phyloP scores from a whole-genome alignment of 1,284 basidiomycete genomes.

The Fereydounia khargensis region DNA sequence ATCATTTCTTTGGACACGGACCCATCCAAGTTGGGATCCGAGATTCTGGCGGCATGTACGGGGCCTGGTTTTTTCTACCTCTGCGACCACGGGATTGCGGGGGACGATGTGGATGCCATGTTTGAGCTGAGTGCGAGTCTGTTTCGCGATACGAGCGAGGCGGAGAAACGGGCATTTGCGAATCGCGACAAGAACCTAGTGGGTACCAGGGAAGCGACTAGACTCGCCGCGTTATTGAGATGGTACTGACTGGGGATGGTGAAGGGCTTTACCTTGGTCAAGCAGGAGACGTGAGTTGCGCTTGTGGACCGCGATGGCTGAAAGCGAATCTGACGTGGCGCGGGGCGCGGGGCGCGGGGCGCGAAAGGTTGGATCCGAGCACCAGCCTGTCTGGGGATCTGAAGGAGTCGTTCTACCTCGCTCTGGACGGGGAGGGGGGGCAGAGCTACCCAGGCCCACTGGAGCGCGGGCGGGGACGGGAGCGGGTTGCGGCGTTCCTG shows the following conservation, averaged over 20 bases:
- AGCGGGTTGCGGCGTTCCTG: slow-evolving; percentile 21
- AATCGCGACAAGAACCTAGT: slow-evolving; percentile 23
- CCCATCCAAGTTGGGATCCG: slow-evolving; percentile 6
- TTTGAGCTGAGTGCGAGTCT: slow-evolving; percentile 18
- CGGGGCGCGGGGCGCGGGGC: no score
- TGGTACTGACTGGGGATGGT: no score
- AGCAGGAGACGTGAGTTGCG: no score
- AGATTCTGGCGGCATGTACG: slow-evolving; percentile 23
- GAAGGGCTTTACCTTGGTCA: no score
- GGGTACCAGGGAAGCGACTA: no score
- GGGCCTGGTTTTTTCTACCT: slow-evolving; percentile 48
- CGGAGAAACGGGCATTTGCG: slow-evolving; percentile 5
- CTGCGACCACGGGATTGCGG: slow-evolving; percentile 26
- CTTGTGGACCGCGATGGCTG: no score
- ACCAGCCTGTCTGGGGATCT: slow-evolving; percentile 31
- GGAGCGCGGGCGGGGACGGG: no score
- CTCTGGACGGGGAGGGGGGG: no score
- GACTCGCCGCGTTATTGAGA: no score
- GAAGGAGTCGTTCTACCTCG: slow-evolving; percentile 48
- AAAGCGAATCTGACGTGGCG: no score
- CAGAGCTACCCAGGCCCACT: no score
- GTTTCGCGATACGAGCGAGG: slow-evolving; percentile 23
- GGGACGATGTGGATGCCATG: slow-evolving; percentile 18
- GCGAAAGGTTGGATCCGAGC: slow-evolving; percentile 20
- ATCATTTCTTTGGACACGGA: slow-evolving; percentile 13